phyloP scores from a whole-genome alignment of 2,329 filamentous ascomycete genomes.

The Trichophyton verrucosum region DNA sequence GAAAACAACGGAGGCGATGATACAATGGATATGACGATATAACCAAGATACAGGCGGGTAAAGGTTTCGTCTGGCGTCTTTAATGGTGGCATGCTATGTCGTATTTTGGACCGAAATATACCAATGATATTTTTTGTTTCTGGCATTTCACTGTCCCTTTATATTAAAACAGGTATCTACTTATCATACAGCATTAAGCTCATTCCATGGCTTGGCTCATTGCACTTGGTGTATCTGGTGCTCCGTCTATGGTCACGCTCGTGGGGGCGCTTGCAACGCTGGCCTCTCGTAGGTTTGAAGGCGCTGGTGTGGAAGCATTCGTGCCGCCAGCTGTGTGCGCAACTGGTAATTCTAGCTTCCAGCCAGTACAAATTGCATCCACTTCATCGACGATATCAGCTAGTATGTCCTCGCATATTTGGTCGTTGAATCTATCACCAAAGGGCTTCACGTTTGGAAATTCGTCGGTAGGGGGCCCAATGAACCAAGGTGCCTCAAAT shows the following conservation, averaged over 20 bases:
- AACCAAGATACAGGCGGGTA: not conserved
- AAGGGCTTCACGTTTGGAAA: conserved; percentile 31
- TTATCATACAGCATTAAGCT: not conserved
- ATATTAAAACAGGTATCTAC: not conserved
- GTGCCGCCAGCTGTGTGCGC: not conserved
- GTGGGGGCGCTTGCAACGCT: not conserved
- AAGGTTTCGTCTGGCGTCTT: not conserved
- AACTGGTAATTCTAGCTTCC: not conserved
- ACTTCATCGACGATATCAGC: conserved; percentile 93
- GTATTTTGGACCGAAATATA: not conserved
- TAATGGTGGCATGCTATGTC: too few relatives aligned
- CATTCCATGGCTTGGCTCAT: not conserved
- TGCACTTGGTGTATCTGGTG: not conserved
- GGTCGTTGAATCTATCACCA: conserved; percentile 72
- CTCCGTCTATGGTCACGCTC: not conserved
- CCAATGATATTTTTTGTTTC: not conserved
- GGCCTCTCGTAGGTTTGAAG: not conserved
- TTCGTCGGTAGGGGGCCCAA: conserved; percentile 47
- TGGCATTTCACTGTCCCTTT: not conserved
- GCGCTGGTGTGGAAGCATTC: conserved; percentile 4
- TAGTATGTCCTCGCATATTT: conserved; percentile 86
- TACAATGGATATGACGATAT: conserved; percentile 63
- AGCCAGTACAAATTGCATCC: conserved; percentile 51
- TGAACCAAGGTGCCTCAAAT: conserved; percentile 91
- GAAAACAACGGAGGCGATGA: conserved; percentile 57